A percentile compares a stretch with the other conserved stretches of the same genome.
Evolutionary conservation across 768 basidiomycete species (phyloP).

Genomic region (Pholiota molesta): DNA sequence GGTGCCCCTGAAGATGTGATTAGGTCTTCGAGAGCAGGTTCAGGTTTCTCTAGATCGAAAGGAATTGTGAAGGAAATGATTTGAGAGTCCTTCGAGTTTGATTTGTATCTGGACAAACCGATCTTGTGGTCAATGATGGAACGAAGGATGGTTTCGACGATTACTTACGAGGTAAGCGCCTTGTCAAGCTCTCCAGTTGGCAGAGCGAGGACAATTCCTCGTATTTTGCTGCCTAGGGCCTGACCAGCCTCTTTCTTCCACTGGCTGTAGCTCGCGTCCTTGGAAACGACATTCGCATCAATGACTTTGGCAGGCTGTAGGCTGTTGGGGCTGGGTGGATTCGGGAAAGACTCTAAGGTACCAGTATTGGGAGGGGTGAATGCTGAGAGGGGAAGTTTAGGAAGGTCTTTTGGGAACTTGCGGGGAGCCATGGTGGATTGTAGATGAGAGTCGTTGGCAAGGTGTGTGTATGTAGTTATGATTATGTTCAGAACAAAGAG

Average conservation of each 20-base stretch:
- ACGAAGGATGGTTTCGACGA: slow-evolving; percentile 2
- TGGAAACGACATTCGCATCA: slow-evolving; percentile 66
- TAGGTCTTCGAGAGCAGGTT: slow-evolving; percentile 40
- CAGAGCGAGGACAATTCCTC: slow-evolving; percentile 62
- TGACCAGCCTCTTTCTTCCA: slow-evolving; percentile 59
- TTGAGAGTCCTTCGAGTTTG: slow-evolving; percentile 28
- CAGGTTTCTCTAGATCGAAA: slow-evolving; percentile 55
- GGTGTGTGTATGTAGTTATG: slow-evolving; percentile 7
- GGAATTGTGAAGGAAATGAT: slow-evolving; percentile 65
- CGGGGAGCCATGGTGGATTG: slow-evolving; percentile 36
- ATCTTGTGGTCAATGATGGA: slow-evolving; percentile 5
- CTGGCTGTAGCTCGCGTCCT: slow-evolving; percentile 40
- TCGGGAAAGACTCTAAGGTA: slow-evolving; percentile 65
- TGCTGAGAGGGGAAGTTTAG: slow-evolving; percentile 73
- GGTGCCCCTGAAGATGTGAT: slow-evolving; percentile 42
- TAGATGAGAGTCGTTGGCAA: slow-evolving; percentile 10
- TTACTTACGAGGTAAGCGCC: slow-evolving; percentile 50
- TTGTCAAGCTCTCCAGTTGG: slow-evolving; percentile 45
- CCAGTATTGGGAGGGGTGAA: slow-evolving; percentile 75
- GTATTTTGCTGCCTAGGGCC: slow-evolving; percentile 44
- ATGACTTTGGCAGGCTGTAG: slow-evolving; percentile 65
- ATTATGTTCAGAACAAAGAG: slow-evolving; percentile 13
- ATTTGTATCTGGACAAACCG: slow-evolving; percentile 16
- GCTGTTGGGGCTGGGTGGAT: slow-evolving; percentile 69
- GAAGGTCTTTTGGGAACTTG: slow-evolving; percentile 66